Percentiles rank a stretch among this genome's conserved stretches.
phyloP scores from a whole-genome alignment of 768 basidiomycete species.

The Rhizopogon vinicolor region DNA sequence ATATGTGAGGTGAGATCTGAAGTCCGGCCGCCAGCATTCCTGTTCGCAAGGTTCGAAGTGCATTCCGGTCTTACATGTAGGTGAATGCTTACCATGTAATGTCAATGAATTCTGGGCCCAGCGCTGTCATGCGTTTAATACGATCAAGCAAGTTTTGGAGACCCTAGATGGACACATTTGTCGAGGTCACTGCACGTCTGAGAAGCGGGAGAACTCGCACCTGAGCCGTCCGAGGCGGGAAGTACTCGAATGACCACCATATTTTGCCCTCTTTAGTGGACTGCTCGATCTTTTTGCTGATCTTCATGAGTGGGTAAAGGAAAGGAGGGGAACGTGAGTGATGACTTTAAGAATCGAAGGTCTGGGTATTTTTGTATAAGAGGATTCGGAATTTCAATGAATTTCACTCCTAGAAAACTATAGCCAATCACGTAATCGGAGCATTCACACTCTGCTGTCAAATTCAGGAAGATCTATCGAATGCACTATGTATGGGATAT shows the following conservation, averaged over 20 bases:
- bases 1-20: conserved; percentile 92
- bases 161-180: conserved; percentile 9
- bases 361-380: conserved; percentile 22
- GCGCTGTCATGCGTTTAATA: conserved; percentile 94
- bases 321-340: conserved; percentile 19
- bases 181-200: conserved; percentile 1
- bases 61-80: neutral
- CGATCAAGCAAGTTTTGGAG: conserved; percentile 96
- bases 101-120: conserved; percentile 97
- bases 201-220: conserved; percentile 32
- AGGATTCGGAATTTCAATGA: neutral
- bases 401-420: neutral
- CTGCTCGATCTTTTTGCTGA: conserved; percentile 89
- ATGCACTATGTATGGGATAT: too few species aligned
- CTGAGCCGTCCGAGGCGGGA: conserved; percentile 94
- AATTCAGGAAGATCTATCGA: neutral
- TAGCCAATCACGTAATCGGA: neutral
- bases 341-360: conserved; percentile 12
- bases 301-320: conserved; percentile 62
- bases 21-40: conserved; percentile 96
- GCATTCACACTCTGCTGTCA: neutral
- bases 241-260: conserved; percentile 99
- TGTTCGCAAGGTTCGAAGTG: conserved; percentile 25
- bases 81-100: conserved; percentile 74
- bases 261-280: conserved; percentile 80